Percentiles rank a stretch among this genome's conserved stretches.
phyloP scores from a whole-genome alignment of 768 basidiomycete genomes.

The Mycena vitilis region DNA sequence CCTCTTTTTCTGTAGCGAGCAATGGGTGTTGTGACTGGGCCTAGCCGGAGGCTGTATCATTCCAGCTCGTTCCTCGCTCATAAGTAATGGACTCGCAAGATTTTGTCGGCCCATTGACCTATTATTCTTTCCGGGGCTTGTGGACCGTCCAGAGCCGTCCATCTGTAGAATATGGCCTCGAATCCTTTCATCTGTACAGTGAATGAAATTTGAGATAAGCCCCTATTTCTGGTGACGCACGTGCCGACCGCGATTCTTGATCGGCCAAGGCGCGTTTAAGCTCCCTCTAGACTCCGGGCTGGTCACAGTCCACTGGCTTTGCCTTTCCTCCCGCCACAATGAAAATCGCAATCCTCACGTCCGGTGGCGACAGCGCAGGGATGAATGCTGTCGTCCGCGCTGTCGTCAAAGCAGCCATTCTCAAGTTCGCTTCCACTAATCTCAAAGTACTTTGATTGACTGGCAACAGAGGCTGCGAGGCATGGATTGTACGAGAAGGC shows the following conservation, averaged over 20 bases:
- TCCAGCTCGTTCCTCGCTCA: too few relatives aligned
- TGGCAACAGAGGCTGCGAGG: constrained; percentile 87
- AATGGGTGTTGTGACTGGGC: too few relatives aligned
- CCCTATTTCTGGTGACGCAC: constrained; percentile 12
- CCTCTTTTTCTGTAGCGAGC: too few relatives aligned
- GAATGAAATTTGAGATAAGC: background rate
- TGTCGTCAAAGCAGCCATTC: constrained; percentile 91
- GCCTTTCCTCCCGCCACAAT: constrained; percentile 50
- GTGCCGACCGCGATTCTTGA: too few relatives aligned
- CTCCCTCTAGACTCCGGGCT: background rate
- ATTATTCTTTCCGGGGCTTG: too few relatives aligned
- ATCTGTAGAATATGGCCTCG: too few relatives aligned
- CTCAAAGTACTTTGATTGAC: constrained; percentile 16
- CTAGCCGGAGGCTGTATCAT: too few relatives aligned
- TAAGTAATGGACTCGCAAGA: too few relatives aligned
- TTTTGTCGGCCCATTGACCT: too few relatives aligned
- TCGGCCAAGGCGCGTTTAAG: background rate
- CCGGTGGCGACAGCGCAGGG: constrained; percentile 97
- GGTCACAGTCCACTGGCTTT: background rate
- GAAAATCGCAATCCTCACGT: constrained; percentile 95
- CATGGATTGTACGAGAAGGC: constrained; percentile 96
- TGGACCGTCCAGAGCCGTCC: too few relatives aligned
- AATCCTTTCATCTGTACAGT: too few relatives aligned
- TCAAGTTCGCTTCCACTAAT: constrained; percentile 68
- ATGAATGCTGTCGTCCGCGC: constrained; percentile 97